Percentiles rank a stretch among this genome's conserved stretches.
Evolutionary conservation across 345 rosid species (phyloP).

Genomic region (Carallia pectinifolia): DNA sequence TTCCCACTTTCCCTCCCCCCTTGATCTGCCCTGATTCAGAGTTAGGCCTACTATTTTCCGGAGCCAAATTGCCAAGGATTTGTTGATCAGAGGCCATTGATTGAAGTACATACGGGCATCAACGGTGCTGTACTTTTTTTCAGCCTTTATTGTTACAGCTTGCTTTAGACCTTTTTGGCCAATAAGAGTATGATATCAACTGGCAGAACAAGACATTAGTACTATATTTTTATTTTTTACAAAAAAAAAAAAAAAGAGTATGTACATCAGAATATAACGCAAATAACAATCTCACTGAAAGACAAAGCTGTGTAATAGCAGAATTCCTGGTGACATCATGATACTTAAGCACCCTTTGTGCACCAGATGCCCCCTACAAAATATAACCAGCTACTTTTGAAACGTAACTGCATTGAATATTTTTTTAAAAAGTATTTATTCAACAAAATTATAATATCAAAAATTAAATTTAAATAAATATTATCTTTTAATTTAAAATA

Average conservation of each 20-base stretch:
- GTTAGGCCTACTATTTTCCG: slow-evolving; percentile 21
- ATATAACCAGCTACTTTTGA: no score
- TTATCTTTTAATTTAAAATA: no score
- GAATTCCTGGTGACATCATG: slow-evolving; percentile 35
- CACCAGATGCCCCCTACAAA: no score
- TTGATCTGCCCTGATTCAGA: no score
- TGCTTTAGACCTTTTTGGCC: slow-evolving; percentile 82
- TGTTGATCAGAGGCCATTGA: slow-evolving; percentile 88
- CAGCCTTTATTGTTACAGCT: slow-evolving; percentile 62
- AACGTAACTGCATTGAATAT: no score
- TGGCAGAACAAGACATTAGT: slow-evolving; percentile 1
- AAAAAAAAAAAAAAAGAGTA: no score
- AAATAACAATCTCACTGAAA: slow-evolving; percentile 61
- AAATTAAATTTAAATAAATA: no score
- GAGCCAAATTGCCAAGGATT: slow-evolving; percentile 94
- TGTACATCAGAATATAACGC: slow-evolving; percentile 66
- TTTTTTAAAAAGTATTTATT: no score
- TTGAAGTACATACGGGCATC: slow-evolving; percentile 76
- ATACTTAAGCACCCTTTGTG: background rate
- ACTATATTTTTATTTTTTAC: no score
- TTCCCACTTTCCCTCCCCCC: no score
- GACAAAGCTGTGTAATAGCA: slow-evolving; percentile 58
- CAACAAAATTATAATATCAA: no score
- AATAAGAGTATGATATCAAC: slow-evolving; percentile 63
- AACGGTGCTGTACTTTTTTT: slow-evolving; percentile 62